A percentile compares a stretch with the other conserved stretches of the same genome.
Evolutionary conservation across 2,329 filamentous ascomycete species (phyloP).

Genomic region (Apiospora marii): DNA sequence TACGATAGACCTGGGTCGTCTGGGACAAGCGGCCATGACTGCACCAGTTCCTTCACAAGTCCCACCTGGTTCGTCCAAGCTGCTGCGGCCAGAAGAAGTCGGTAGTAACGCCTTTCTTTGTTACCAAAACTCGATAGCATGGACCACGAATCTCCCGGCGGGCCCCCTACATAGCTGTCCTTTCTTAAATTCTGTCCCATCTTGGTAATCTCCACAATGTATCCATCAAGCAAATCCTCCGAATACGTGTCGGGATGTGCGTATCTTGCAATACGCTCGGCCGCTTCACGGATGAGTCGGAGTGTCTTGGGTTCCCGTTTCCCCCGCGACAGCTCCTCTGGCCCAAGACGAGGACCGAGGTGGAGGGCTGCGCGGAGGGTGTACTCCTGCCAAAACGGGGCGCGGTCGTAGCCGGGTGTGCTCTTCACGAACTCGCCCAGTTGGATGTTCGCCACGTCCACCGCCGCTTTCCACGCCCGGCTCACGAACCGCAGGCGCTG

Average conservation of each 20-base stretch:
- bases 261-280: not conserved
- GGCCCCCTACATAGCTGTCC: too few relatives aligned
- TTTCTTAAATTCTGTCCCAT: not conserved
- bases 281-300: not conserved
- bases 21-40: too few relatives aligned
- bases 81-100: not conserved
- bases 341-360: too few relatives aligned
- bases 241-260: not conserved
- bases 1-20: too few relatives aligned
- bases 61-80: not conserved
- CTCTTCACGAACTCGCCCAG: not conserved
- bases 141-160: too few relatives aligned
- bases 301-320: not conserved
- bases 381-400: not conserved
- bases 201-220: not conserved
- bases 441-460: not conserved
- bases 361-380: not conserved
- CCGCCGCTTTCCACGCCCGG: constrained; percentile 21
- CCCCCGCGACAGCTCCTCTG: too few relatives aligned
- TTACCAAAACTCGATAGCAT: too few relatives aligned
- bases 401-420: not conserved
- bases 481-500: constrained; percentile 25
- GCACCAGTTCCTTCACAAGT: not conserved
- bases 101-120: too few relatives aligned
- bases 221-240: not conserved